These are phyloP conservation scores for Yamadazyma diospyri DNA, from an alignment of 1,139 yeast species.

Conservation along the genomic window DNA sequence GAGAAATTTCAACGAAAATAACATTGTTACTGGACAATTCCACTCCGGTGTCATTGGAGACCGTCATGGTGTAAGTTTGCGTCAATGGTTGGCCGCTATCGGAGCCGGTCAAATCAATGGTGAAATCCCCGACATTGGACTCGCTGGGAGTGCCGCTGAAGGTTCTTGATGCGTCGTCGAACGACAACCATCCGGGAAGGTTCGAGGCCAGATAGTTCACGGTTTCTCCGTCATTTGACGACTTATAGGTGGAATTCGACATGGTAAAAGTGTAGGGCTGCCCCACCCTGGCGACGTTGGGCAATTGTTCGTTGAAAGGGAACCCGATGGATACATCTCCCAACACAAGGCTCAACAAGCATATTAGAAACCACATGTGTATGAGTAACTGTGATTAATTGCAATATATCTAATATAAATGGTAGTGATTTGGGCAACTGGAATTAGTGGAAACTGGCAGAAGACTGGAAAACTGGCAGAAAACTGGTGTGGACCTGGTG, in stretches of 20 bases:
- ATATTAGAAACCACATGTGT: conserved; percentile 10
- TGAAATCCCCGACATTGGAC: conserved; percentile 39
- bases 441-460: no score
- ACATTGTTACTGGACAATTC: conserved; percentile 32
- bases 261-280: conserved; percentile 63
- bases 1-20: conserved; percentile 49
- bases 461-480: no score
- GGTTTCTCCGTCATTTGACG: conserved; percentile 34
- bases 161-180: conserved; percentile 59
- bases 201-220: conserved; percentile 54
- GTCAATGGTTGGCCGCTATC: conserved; percentile 53
- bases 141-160: conserved; percentile 68
- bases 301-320: conserved; percentile 79
- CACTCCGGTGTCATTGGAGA: conserved; percentile 55
- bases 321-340: conserved; percentile 56
- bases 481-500: no score
- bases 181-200: conserved; percentile 75
- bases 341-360: conserved; percentile 7
- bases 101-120: conserved; percentile 56
- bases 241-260: conserved; percentile 67
- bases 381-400: not conserved
- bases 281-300: conserved; percentile 78
- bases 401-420: no score
- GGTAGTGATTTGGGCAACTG: no score
- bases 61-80: conserved; percentile 54